A percentile compares a stretch with the other conserved stretches of the same genome.
Evolutionary conservation across 768 basidiomycete species (phyloP).

Genomic region (Tylopilus sp.): DNA sequence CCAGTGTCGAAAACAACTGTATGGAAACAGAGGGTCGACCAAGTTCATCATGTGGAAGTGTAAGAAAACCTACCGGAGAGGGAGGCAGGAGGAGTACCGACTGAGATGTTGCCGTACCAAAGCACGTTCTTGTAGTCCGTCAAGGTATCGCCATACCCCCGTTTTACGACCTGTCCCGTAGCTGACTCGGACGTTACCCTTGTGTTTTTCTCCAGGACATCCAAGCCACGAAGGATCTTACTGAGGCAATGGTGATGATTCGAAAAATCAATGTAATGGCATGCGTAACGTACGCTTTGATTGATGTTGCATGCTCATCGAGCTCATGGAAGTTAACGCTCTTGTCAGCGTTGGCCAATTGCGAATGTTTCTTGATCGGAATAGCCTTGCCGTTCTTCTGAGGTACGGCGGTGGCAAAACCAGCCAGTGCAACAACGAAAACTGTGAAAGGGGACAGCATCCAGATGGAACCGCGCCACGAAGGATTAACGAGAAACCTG

Average conservation of each 20-base stretch:
- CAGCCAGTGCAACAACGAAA: too few species aligned
- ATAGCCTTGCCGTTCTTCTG: too few species aligned
- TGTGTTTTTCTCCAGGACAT: conserved; percentile 4
- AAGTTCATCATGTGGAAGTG: too few species aligned
- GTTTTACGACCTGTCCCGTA: neutral
- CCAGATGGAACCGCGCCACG: too few species aligned
- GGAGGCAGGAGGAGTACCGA: neutral
- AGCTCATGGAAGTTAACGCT: conserved; percentile 5
- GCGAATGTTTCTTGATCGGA: conserved; percentile 8
- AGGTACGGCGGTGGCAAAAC: too few species aligned
- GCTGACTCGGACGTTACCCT: too few species aligned
- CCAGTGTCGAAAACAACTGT: conserved; percentile 36
- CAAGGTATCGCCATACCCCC: too few species aligned
- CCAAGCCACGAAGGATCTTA: conserved; percentile 1
- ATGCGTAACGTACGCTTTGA: conserved; percentile 6
- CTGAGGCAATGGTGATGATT: neutral
- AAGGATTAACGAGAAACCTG: too few species aligned
- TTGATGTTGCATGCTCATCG: neutral
- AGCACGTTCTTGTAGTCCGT: too few species aligned
- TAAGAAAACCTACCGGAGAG: neutral
- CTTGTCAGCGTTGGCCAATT: conserved; percentile 4
- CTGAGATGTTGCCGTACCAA: conserved; percentile 12
- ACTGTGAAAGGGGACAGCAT: too few species aligned
- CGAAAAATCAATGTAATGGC: neutral
- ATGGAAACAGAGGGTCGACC: too few species aligned